Base-by-base conservation (phyloP, 768 basidiomycete species). In the Jaapia argillacea region DNA sequence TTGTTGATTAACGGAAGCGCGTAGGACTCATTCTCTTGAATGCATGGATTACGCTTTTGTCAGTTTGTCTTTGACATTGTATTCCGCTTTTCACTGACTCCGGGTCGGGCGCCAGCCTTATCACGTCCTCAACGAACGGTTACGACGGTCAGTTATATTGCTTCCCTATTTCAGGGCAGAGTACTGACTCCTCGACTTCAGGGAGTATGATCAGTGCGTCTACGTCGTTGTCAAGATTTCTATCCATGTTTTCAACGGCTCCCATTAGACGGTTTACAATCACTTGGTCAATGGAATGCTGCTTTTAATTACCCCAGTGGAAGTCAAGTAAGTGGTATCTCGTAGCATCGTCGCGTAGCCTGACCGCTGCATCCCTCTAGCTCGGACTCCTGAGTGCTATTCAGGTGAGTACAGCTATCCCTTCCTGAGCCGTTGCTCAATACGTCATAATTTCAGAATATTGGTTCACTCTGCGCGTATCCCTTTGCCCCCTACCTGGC, bases 61-160 rank as follows among this genome's bases (percentile, higher is more conserved):
- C n/a, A n/a, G n/a, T n/a, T n/a, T n/a, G n/a, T n/a, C n/a, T n/a
- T n/a, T n/a, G n/a, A n/a, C n/a, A n/a, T n/a, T n/a, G n/a, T n/a
- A n/a, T n/a, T n/a, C n/a, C n/a, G n/a, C n/a, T n/a, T n/a, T n/a
- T n/a, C n/a, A n/a, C n/a, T n/a, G n/a, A n/a, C n/a, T n/a, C n/a
- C n/a, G n/a, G n/a, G n/a, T n/a, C n/a, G n/a, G n/a, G n/a, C n/a
- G 10, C 28, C 27, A 54, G 52, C 5, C 52, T 61, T 33, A 56
- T 63, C 47, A 63, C 62, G 3, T 58, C 62, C 1, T 58, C 54
- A 7, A 56, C 58, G 7, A 61, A 62, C 40, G 61, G 61, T 20
- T 64, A 58, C 50, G 62, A 62, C 48, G 55, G 45, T 40, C 7
- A 25, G 44, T 44, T 45, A 18, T 23, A 10, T n/a, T n/a, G n/a